phyloP scores from a whole-genome alignment of 169 alveolate species.

The Cardiosporidium cionae region DNA sequence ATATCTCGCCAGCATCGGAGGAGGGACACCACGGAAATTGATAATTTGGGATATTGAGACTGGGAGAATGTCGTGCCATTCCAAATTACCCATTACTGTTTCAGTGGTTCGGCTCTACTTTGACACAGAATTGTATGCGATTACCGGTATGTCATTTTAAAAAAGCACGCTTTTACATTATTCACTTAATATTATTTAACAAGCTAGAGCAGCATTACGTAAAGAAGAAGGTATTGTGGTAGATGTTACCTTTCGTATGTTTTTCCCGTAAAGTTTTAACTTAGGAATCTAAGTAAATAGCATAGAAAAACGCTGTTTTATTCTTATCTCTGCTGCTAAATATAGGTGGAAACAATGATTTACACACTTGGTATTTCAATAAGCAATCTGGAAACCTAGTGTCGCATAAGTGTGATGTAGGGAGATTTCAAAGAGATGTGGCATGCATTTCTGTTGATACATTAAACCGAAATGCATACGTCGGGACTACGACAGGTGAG shows the following conservation, averaged over 20 bases:
- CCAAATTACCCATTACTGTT: conserved; percentile 73
- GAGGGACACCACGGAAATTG: conserved; percentile 79
- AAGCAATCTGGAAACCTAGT: conserved; percentile 46
- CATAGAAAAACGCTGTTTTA: background rate
- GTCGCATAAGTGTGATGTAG: conserved; percentile 35
- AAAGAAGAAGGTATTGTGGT: background rate
- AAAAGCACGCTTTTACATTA: background rate
- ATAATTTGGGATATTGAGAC: conserved; percentile 75
- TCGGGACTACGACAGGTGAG: conserved; percentile 84
- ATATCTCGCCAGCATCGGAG: conserved; percentile 82
- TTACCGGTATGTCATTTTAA: conserved; percentile 35
- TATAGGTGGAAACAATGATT: conserved; percentile 65
- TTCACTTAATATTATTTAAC: background rate
- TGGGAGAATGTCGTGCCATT: conserved; percentile 79
- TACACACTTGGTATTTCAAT: conserved; percentile 56
- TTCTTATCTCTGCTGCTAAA: background rate
- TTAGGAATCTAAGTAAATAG: background rate
- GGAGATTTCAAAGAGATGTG: conserved; percentile 63
- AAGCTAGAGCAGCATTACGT: background rate
- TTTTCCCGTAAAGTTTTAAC: background rate
- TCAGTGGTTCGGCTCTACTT: conserved; percentile 60
- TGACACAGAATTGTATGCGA: conserved; percentile 55
- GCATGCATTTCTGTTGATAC: conserved; percentile 60
- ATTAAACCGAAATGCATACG: conserved; percentile 65
- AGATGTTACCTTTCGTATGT: background rate